Base-by-base conservation (phyloP, 768 basidiomycete genomes). In the Galerina marginata region DNA sequence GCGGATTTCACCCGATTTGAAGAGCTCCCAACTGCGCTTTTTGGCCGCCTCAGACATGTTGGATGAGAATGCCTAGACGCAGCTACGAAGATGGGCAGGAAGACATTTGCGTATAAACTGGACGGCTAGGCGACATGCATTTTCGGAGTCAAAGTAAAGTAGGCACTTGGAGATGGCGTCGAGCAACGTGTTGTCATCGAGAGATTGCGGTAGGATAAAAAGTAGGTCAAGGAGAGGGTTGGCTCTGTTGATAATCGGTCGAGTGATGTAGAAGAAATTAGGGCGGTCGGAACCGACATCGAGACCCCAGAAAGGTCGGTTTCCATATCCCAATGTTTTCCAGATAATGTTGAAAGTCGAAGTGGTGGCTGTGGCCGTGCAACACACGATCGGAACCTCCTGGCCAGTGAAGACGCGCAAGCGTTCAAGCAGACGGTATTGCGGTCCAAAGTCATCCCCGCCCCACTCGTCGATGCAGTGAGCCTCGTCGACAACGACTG, bases 401-500 rank as follows among this genome's bases (percentile, higher is more conserved):
- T 63, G 62, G 0, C 74, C 73, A 2, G 71, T 70, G 42, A 62
- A 72, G 33, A 42, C 52, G 6, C 68, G 65, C 72, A 60, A 3
- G 47, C 56, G 23, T 65, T 42, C n/a, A 3, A 75, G 67, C 39
- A 72, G 39, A 2, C 63, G 42, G 46, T 74, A 72, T 26, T 56
- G n/a, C 1, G 65, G 68, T 5, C 71, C 61, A 48, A 74, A 74
- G 16, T 71, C 64, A 6, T 69, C 65, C 11, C 14, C 37, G 4
- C 72, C 73, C 74, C 74, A n/a, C n/a, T n/a, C n/a, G n/a, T n/a
- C n/a, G n/a, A n/a, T n/a, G n/a, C n/a, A n/a, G n/a, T n/a, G n/a
- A 77, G 72, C 73, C 42, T 76, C 74, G 48, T 76, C 75, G 10
- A 75, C 61, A n/a, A 74, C 51, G 1, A 75, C 12, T 1, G 71